Evolutionary conservation across 2,329 filamentous ascomycete species (phyloP), one percentile per base, ranked within the genome.

Genomic region (Colletotrichum tropicale): DNA sequence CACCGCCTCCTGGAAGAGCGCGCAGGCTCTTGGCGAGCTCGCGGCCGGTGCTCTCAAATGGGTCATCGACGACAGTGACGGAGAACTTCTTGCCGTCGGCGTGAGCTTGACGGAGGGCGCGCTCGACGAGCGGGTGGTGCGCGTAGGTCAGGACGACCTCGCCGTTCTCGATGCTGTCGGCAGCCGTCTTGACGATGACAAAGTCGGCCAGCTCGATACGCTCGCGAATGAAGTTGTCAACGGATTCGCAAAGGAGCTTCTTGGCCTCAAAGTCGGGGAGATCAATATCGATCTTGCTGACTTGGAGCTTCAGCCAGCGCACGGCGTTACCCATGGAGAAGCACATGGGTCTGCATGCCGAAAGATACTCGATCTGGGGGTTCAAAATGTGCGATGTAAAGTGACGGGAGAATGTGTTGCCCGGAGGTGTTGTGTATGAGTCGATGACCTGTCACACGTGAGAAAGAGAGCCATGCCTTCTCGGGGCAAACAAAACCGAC

Each of bases 301-400:
- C 96, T 81, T 95, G 92, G 64, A 98, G 92, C 88, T 99, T 99
- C 66, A 99, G 90, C 89, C 96, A 96, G 70, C 97, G 92, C 82
- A 99, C 98, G 43, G 96, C 96, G 84, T 98, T 99, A 76, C 97
- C 97, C 93, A 98, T 98, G 77, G 95, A 95, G 85, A 98, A 97
- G 79, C 95, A 98, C 86, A 99, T 94, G 38, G 97, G 96, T n/a
- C 97, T 93, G 82, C 96, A 98, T 79, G 95, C 95, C 76, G 95
- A 95, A 76, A 99, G 91, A 82, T 98, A 98, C 78, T 98, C 96
- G 81, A 99, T 98, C 85, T 99, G 97, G 48, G 96, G 95, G 81
- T 96, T 97, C 75, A 99, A 92, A 78, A 95, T 93, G 84, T 98
- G 95, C 13, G 95, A 94, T 36, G 95, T 97, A 80, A 99, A 93